phyloP scores from a whole-genome alignment of 2,329 filamentous ascomycete species.

The Pestalotiopsis sp. region DNA sequence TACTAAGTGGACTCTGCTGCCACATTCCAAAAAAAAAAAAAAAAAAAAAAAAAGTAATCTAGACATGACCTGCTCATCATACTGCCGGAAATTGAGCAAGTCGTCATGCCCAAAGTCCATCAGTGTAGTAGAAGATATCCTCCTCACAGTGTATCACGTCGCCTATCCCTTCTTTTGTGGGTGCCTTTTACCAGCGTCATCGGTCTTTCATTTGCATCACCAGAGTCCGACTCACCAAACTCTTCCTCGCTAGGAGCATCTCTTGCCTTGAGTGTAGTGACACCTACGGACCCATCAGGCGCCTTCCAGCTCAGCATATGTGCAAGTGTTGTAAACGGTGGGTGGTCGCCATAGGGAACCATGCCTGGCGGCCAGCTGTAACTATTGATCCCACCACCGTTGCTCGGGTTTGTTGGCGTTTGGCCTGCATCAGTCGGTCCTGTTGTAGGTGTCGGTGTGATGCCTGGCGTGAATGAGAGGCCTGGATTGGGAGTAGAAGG shows the following conservation, averaged over 20 bases:
- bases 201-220: not conserved
- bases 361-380: constrained; percentile 26
- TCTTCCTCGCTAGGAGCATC: not conserved
- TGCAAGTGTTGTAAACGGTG: constrained; percentile 24
- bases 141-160: not conserved
- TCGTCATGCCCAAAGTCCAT: not conserved
- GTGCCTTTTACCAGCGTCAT: not conserved
- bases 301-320: constrained; percentile 5
- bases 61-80: not conserved
- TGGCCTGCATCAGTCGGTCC: constrained; percentile 10
- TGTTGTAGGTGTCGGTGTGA: not conserved
- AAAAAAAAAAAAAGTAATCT: not conserved
- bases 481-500: not conserved
- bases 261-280: not conserved
- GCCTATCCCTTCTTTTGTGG: not conserved
- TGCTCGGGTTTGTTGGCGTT: constrained; percentile 5
- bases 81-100: not conserved
- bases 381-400: constrained; percentile 10
- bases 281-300: not conserved
- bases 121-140: not conserved
- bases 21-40: not conserved
- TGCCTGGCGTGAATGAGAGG: not conserved
- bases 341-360: constrained; percentile 25
- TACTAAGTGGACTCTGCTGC: not conserved
- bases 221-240: not conserved